Conservation (phyloP, 495 filamentous ascomycete genomes). For the Articulospora tetracladia region DNA sequence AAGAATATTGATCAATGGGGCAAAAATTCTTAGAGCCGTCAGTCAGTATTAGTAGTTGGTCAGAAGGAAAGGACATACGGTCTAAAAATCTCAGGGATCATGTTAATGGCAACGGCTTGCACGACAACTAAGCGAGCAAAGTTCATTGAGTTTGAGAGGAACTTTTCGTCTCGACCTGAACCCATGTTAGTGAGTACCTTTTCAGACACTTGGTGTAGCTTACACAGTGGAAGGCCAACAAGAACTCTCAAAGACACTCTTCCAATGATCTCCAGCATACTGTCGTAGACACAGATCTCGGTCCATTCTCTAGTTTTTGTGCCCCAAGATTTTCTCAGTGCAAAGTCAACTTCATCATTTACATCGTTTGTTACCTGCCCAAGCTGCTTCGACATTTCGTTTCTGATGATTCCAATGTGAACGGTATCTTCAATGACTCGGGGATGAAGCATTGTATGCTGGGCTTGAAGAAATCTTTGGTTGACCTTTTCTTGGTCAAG, state of each 20-base stretch:
- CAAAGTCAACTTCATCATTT: slow-evolving; percentile 37
- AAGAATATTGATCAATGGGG: slow-evolving; percentile 29
- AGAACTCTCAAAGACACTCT: slow-evolving; percentile 41
- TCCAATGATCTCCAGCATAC: slow-evolving; percentile 35
- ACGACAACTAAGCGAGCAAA: slow-evolving; percentile 39
- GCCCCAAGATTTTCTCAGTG: slow-evolving; percentile 33
- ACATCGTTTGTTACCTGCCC: slow-evolving; percentile 36
- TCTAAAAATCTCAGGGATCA: slow-evolving; percentile 34
- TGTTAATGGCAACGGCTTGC: slow-evolving; percentile 28
- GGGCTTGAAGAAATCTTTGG: slow-evolving; percentile 32
- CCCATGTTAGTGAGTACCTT: neutral
- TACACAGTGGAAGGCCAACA: slow-evolving; percentile 40
- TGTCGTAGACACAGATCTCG: slow-evolving; percentile 36
- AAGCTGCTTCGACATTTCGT: slow-evolving; percentile 35
- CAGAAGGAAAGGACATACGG: slow-evolving; percentile 29
- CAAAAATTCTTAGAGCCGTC: slow-evolving; percentile 23
- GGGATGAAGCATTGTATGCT: slow-evolving; percentile 36
- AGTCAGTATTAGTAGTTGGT: slow-evolving; percentile 28
- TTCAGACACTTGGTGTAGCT: neutral
- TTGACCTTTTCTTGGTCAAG: slow-evolving; percentile 35
- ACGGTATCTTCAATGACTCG: slow-evolving; percentile 31
- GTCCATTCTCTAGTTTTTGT: slow-evolving; percentile 27
- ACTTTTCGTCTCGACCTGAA: slow-evolving; percentile 31
- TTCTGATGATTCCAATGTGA: slow-evolving; percentile 35
- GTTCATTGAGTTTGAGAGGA: slow-evolving; percentile 36